phyloP scores from a whole-genome alignment of 2,329 filamentous ascomycete genomes.

The Endothia cerciana region DNA sequence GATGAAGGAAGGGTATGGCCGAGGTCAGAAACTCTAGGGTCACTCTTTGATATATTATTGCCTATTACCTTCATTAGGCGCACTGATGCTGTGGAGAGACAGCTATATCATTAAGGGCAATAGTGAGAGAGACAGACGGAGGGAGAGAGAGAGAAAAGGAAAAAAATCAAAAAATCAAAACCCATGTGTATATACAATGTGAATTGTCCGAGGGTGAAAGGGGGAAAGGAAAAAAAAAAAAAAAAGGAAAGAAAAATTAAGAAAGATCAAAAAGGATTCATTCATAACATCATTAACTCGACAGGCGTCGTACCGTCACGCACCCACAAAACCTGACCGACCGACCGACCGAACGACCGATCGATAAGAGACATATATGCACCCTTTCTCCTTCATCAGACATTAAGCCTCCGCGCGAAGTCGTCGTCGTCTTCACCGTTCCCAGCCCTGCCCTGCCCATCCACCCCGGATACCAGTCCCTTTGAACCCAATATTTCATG shows the following conservation, averaged over 20 bases:
- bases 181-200: not conserved
- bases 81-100: not conserved
- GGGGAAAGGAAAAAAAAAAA: not conserved
- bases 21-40: not conserved
- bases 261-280: too few species aligned
- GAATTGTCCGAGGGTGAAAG: not conserved
- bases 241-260: too few species aligned
- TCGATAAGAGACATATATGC: not conserved
- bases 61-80: too few species aligned
- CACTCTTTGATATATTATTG: too few species aligned
- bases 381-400: slow-evolving; percentile 5
- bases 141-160: not conserved
- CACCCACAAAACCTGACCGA: too few species aligned
- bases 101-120: not conserved
- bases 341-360: too few species aligned
- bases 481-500: not conserved
- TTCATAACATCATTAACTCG: slow-evolving; percentile 5
- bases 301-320: too few species aligned
- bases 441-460: not conserved
- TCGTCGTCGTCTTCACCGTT: not conserved
- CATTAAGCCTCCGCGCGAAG: slow-evolving; percentile 2
- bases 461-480: not conserved
- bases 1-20: not conserved
- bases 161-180: too few species aligned
- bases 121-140: not conserved